Evolutionary conservation across 345 rosid genomes (phyloP).

Genomic region (Arabis hirsuta): DNA sequence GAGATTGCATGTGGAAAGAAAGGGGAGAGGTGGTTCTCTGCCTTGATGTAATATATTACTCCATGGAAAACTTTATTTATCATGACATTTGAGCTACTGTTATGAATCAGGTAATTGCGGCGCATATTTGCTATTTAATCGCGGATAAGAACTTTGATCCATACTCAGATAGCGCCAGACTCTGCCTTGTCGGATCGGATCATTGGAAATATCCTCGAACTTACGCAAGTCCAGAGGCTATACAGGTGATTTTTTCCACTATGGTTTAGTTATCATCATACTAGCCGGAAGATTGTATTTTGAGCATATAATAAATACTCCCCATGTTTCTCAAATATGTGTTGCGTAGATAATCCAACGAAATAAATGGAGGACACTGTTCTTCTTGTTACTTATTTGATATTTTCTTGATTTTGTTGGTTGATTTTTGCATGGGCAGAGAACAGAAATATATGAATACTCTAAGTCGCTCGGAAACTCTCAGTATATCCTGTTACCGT

Average conservation of each 20-base stretch:
- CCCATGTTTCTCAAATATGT: conserved; percentile 12
- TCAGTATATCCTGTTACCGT: conserved; percentile 79
- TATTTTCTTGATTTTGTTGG: conserved; percentile 15
- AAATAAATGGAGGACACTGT: not conserved
- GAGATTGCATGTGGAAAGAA: conserved; percentile 98
- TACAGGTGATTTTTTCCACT: conserved; percentile 55
- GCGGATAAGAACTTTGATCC: conserved; percentile 75
- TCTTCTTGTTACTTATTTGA: not conserved
- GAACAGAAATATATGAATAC: conserved; percentile 96
- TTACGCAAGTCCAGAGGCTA: conserved; percentile 72
- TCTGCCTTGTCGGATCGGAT: conserved; percentile 81
- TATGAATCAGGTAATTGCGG: conserved; percentile 60
- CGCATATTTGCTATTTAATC: conserved; percentile 75
- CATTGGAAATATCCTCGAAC: conserved; percentile 79
- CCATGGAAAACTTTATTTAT: conserved; percentile 26
- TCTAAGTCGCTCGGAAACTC: conserved; percentile 94
- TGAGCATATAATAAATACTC: conserved; percentile 7
- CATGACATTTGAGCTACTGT: conserved; percentile 40
- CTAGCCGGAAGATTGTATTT: conserved; percentile 4
- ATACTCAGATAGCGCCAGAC: conserved; percentile 71
- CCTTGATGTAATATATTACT: conserved; percentile 26
- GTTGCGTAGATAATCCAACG: not conserved
- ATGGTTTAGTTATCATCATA: conserved; percentile 19
- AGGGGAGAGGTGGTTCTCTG: conserved; percentile 76
- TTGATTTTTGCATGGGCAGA: conserved; percentile 62